Conservation (phyloP, 2,329 filamentous ascomycete genomes). For the Aciculosporium take region DNA sequence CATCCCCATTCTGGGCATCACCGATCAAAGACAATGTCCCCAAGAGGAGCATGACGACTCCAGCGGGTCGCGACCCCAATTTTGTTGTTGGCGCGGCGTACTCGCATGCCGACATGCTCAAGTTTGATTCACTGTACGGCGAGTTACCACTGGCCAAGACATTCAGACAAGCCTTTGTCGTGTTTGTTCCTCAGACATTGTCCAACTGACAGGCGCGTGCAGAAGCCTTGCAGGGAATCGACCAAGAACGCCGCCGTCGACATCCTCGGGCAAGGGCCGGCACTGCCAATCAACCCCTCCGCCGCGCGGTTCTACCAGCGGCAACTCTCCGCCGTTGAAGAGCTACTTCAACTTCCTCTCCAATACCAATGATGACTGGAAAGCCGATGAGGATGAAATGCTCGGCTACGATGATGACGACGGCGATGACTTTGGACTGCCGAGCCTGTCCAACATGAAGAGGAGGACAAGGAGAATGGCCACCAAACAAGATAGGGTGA, state of each 20-base stretch:
- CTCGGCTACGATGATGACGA: conserved; percentile 73
- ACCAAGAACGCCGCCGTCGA: conserved; percentile 63
- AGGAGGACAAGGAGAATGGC: conserved; percentile 47
- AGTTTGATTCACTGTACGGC: conserved; percentile 64
- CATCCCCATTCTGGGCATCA: conserved; percentile 78
- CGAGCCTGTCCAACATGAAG: conserved; percentile 84
- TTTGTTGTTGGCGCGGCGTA: conserved; percentile 89
- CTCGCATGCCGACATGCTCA: conserved; percentile 89
- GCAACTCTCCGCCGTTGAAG: conserved; percentile 51
- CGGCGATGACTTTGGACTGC: conserved; percentile 89
- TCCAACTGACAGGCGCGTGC: conserved; percentile 1
- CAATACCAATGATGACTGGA: conserved; percentile 73
- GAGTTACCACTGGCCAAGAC: neutral
- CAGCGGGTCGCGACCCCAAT: conserved; percentile 40
- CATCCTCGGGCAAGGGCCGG: conserved; percentile 35
- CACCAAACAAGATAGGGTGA: conserved; percentile 20
- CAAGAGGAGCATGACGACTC: conserved; percentile 31
- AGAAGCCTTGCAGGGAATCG: conserved; percentile 49
- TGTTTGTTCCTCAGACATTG: neutral
- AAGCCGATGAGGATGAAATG: conserved; percentile 60
- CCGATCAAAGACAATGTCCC: conserved; percentile 37
- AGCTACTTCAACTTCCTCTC: conserved; percentile 72
- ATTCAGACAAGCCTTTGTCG: neutral
- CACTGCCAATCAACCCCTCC: conserved; percentile 42
- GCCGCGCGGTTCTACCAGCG: conserved; percentile 34